phyloP scores from a whole-genome alignment of 2,329 filamentous ascomycete species.

The Fusarium sp. region DNA sequence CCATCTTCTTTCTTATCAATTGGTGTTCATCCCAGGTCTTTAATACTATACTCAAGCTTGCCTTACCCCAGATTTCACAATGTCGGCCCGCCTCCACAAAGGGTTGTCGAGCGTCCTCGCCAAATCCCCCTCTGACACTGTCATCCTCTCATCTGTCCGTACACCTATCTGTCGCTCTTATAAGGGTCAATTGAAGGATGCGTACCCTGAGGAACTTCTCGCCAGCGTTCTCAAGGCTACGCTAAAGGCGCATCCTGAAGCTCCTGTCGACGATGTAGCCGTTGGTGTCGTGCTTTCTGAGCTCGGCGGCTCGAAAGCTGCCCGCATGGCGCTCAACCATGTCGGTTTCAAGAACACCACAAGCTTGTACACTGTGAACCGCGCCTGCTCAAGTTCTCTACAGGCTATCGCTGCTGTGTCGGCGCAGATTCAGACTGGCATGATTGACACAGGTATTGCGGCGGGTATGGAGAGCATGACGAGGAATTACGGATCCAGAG shows the following conservation, averaged over 20 bases:
- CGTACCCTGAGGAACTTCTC: conserved; percentile 91
- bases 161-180: conserved; percentile 87
- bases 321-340: conserved; percentile 90
- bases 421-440: conserved; percentile 78
- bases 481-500: conserved; percentile 83
- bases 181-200: conserved; percentile 85
- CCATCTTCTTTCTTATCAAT: conserved; percentile 7
- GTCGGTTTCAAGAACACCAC: conserved; percentile 79
- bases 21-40: not conserved
- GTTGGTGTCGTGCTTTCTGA: conserved; percentile 92
- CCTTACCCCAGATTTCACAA: conserved; percentile 6
- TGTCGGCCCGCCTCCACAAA: conserved; percentile 42
- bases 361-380: conserved; percentile 86
- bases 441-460: conserved; percentile 79
- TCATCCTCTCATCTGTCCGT: conserved; percentile 90
- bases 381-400: conserved; percentile 83
- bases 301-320: conserved; percentile 89
- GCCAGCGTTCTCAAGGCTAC: conserved; percentile 64
- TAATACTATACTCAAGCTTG: not conserved
- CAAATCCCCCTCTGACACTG: conserved; percentile 83
- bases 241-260: conserved; percentile 72
- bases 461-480: conserved; percentile 98
- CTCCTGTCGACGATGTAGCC: conserved; percentile 77
- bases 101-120: conserved; percentile 81
- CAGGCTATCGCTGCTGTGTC: conserved; percentile 81